Evolutionary conservation across 23 red algal genomes (phyloP).

Genomic region (Gracilariopsis chorda): DNA sequence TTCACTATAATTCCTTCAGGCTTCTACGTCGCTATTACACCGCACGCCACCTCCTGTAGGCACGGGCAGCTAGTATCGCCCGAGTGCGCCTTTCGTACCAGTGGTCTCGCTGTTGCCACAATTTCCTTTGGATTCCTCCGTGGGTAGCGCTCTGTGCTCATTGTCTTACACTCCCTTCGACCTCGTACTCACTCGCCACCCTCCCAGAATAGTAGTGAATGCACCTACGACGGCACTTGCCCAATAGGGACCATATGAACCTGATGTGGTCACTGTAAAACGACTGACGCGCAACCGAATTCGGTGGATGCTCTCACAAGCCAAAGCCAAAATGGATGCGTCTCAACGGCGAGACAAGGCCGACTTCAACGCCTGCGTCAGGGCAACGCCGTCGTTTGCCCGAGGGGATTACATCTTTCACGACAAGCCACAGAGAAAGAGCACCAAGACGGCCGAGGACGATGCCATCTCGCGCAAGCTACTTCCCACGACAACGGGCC

Average conservation of each 20-base stretch:
- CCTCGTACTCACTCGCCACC: background rate
- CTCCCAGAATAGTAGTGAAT: background rate
- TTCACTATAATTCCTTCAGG: too few species aligned
- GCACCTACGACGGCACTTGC: background rate
- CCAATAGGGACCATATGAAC: background rate
- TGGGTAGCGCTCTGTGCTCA: too few species aligned
- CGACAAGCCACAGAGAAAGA: background rate
- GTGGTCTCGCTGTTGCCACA: too few species aligned
- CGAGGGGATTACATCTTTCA: background rate
- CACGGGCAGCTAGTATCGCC: too few species aligned
- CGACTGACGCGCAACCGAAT: background rate
- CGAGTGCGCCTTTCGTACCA: too few species aligned
- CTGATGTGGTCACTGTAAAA: background rate
- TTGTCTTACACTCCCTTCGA: conserved; percentile 35
- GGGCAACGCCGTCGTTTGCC: background rate
- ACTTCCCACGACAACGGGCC: background rate
- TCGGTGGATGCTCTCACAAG: background rate
- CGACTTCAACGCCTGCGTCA: background rate
- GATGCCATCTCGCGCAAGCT: background rate
- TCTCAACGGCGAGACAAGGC: background rate
- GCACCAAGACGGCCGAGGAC: background rate
- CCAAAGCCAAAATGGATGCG: background rate
- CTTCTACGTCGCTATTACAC: too few species aligned
- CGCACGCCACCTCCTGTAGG: too few species aligned
- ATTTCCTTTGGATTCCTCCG: too few species aligned